Conservation (phyloP, 1,139 yeast genomes). For the Nakaseomyces uthaithaninus region DNA sequence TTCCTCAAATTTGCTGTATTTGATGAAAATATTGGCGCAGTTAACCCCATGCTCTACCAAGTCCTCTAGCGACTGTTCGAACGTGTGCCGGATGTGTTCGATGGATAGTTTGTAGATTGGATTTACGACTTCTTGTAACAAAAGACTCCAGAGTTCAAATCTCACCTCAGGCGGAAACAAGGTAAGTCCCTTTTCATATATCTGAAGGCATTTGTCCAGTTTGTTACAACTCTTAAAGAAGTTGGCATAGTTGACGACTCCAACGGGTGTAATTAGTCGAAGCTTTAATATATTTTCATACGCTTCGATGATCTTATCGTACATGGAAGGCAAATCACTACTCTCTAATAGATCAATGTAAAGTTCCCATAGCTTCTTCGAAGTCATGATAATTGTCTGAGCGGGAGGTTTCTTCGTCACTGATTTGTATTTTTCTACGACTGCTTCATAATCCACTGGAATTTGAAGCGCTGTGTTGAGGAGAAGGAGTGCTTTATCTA, state of each 20-base stretch:
- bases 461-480: conserved; percentile 44
- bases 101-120: conserved; percentile 29
- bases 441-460: conserved; percentile 31
- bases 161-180: conserved; percentile 56
- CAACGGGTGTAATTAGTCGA: conserved; percentile 63
- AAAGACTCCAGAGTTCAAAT: conserved; percentile 67
- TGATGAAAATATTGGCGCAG: conserved; percentile 41
- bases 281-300: conserved; percentile 55
- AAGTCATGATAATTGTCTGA: conserved; percentile 52
- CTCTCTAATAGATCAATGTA: conserved; percentile 71
- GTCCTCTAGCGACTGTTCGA: conserved; percentile 50
- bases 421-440: conserved; percentile 21
- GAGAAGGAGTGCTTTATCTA: conserved; percentile 46
- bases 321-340: conserved; percentile 26
- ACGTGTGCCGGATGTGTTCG: conserved; percentile 65
- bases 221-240: conserved; percentile 46
- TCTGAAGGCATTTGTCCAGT: conserved; percentile 45
- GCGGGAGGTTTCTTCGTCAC: conserved; percentile 38
- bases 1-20: conserved; percentile 60
- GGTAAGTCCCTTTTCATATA: conserved; percentile 60
- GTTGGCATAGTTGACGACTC: conserved; percentile 57
- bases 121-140: conserved; percentile 46
- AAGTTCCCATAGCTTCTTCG: conserved; percentile 60
- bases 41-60: conserved; percentile 43
- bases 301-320: conserved; percentile 38